Evolutionary conservation across 164 flowering plant genomes (phyloP).

Genomic region (Annona cherimola): DNA sequence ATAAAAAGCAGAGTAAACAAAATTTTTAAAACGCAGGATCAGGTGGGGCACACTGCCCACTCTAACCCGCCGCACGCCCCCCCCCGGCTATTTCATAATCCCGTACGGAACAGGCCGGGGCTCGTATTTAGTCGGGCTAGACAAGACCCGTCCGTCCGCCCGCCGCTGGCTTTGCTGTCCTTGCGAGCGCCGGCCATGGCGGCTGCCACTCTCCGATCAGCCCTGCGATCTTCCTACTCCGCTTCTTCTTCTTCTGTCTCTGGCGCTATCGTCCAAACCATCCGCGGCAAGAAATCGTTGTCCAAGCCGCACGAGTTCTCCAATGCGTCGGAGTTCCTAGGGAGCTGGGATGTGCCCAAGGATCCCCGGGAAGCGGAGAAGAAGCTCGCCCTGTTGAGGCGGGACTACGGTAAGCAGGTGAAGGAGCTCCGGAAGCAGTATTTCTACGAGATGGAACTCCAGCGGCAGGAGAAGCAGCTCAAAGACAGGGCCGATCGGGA

Average conservation of each 20-base stretch:
- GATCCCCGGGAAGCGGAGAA: constrained; percentile 62
- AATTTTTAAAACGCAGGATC: too few relatives aligned
- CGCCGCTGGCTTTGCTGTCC: too few relatives aligned
- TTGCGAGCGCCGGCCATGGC: too few relatives aligned
- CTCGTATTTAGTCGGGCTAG: too few relatives aligned
- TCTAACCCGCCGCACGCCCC: too few relatives aligned
- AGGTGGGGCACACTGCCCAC: too few relatives aligned
- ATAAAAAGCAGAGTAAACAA: too few relatives aligned
- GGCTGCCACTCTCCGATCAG: constrained; percentile 16
- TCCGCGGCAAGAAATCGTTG: constrained; percentile 11
- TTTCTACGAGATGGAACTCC: constrained; percentile 58
- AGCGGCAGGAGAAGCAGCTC: constrained; percentile 49
- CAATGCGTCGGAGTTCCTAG: constrained; percentile 40
- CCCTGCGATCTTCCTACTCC: constrained; percentile 1
- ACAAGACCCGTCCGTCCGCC: too few relatives aligned
- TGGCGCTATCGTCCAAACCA: constrained; percentile 3
- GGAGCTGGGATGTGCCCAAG: constrained; percentile 58
- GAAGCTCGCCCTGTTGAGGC: constrained; percentile 41
- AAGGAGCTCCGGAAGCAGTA: constrained; percentile 56
- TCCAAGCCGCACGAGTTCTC: constrained; percentile 36
- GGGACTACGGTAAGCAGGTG: constrained; percentile 62
- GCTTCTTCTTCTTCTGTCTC: constrained; percentile 2
- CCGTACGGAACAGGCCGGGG: too few relatives aligned
- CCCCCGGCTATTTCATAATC: too few relatives aligned
- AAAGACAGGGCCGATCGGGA: constrained; percentile 60